Conservation (phyloP, 2,329 filamentous ascomycete genomes). For the Phymatotrichopsis omnivora region DNA sequence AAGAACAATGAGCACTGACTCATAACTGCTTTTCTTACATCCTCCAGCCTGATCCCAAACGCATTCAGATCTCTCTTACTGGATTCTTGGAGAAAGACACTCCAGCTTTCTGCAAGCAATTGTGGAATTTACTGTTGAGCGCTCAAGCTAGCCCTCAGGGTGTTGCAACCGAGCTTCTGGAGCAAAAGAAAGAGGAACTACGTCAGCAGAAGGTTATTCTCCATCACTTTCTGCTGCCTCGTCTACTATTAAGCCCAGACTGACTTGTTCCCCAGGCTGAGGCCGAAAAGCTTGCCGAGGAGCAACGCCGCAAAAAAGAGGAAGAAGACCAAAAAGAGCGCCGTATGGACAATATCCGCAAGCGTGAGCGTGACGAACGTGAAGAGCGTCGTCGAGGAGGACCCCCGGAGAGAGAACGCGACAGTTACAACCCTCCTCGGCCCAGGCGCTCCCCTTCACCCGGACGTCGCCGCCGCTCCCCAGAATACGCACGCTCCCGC, state of each 20-base stretch:
- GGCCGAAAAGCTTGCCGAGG: conserved; percentile 70
- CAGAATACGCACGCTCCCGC: conserved; percentile 13
- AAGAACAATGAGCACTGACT: too few species aligned
- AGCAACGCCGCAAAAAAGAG: conserved; percentile 60
- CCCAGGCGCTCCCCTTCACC: conserved; percentile 11
- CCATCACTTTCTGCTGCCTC: not conserved
- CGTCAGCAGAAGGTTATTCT: conserved; percentile 77
- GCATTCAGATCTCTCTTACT: conserved; percentile 84
- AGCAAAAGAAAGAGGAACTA: conserved; percentile 91
- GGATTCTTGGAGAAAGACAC: conserved; percentile 94
- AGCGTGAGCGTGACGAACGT: conserved; percentile 46
- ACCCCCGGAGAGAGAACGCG: conserved; percentile 38
- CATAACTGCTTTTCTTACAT: too few species aligned
- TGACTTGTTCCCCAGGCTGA: conserved; percentile 50
- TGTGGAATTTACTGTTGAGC: conserved; percentile 86
- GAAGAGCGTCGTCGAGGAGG: conserved; percentile 43
- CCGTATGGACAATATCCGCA: conserved; percentile 57
- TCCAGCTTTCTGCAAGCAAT: conserved; percentile 75
- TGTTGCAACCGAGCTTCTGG: conserved; percentile 85
- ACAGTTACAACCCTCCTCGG: conserved; percentile 39
- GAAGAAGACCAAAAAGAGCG: conserved; percentile 61
- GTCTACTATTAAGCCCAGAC: conserved; percentile 5
- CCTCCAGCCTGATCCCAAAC: conserved; percentile 98
- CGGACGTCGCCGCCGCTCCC: conserved; percentile 18
- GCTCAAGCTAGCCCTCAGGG: conserved; percentile 81